Evolutionary conservation across 306 rosid genomes (phyloP), one percentile per base, ranked within the genome.

Genomic region (Aeschynomene evenia): DNA sequence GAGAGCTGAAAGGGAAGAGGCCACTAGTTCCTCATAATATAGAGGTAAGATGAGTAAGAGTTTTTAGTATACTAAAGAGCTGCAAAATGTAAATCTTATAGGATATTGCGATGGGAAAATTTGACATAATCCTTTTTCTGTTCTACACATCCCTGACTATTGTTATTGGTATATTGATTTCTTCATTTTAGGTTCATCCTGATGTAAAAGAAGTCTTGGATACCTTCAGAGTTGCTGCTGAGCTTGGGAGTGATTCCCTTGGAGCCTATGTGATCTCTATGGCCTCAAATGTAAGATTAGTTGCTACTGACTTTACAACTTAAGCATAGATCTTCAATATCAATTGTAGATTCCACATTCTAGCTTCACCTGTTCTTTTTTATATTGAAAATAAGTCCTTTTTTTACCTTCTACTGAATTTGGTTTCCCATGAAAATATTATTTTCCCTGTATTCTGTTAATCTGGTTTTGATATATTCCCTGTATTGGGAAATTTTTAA

Each of bases 251-350:
- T 66, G 96, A 90, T 65, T 86, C 90, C 13, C 96, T 90, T 57
- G 96, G 96, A 75, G 98, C 96, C 33, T 93, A 93, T 73, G 96
- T 93, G 85, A 93, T 93, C 68, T 93, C 98, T 34, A 93, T 93
- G 98, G 98, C 98, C 34, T 86, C 98, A 50, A 83, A 83, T 65
- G 96, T 93, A 86, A 59, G 88, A 52, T 43, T 58, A 36, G 40
- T 43, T 76, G 18, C 74, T 55, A 20, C 63, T 48, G 34, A 50
- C 58, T 29, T 57, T 57, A 10, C 67, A 55, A 74, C 50, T 55
- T 73, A 59, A 42, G 66, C 22, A 20, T 66, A 33, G 37, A 33
- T 33, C 20, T 34, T 16, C 71, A 48, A 68, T 11, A 33, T 43
- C 46, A 64, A 9, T 74, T 51, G 21, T 51, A 31, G 63, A 13